phyloP scores from a whole-genome alignment of 2,329 filamentous ascomycete species.

The Clarireedia paspali region DNA sequence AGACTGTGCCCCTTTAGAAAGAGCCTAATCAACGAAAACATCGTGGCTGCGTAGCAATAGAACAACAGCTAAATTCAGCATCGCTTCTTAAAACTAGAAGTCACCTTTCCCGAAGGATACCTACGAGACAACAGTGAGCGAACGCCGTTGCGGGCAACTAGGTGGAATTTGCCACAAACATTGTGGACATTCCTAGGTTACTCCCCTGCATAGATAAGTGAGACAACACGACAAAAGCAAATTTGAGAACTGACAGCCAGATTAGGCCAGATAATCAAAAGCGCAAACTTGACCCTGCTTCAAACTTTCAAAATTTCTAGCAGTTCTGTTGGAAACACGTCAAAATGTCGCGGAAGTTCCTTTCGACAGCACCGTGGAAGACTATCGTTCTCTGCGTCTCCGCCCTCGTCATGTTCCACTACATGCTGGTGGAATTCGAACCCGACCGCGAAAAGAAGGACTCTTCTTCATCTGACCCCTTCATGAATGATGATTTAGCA shows the following conservation, averaged over 20 bases:
- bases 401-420: conserved; percentile 2
- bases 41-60: no score
- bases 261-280: not conserved
- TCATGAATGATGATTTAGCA: not conserved
- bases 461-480: not conserved
- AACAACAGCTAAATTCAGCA: no score
- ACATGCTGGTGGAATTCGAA: conserved; percentile 1
- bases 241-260: not conserved
- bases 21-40: no score
- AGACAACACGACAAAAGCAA: not conserved
- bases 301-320: not conserved
- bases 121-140: no score
- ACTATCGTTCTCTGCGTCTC: conserved; percentile 1
- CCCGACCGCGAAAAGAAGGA: not conserved
- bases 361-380: conserved; percentile 6
- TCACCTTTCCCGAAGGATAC: no score
- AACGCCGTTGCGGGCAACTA: no score
- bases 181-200: not conserved
- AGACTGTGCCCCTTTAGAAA: no score
- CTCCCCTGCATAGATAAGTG: not conserved
- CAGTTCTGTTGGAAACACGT: not conserved
- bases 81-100: no score
- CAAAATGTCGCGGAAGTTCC: conserved; percentile 2
- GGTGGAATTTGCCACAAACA: no score
- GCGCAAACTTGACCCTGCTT: not conserved